These are phyloP conservation scores for Galerina sulciceps DNA, from an alignment of 768 basidiomycete species.

Conservation along the genomic window DNA sequence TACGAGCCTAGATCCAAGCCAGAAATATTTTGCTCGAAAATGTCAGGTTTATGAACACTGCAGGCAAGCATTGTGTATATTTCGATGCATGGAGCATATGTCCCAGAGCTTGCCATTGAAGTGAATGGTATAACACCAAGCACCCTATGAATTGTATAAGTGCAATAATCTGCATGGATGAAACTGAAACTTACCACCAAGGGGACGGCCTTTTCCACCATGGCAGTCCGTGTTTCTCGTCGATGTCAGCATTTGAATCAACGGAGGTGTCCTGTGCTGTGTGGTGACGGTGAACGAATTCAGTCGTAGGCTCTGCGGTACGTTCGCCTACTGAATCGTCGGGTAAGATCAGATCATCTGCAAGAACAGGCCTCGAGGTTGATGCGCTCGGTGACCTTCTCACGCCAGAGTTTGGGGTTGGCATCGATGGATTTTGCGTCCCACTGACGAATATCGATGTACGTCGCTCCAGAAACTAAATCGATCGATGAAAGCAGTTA, in stretches of 20 bases:
- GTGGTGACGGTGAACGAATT: slow-evolving; percentile 46
- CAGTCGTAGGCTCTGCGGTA: slow-evolving; percentile 47
- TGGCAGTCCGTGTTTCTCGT: slow-evolving; percentile 42
- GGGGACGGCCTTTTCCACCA: slow-evolving; percentile 83
- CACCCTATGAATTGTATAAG: slow-evolving; percentile 48
- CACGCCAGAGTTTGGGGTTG: neutral
- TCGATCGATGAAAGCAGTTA: no score
- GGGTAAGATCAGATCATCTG: slow-evolving; percentile 44
- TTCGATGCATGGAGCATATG: slow-evolving; percentile 73
- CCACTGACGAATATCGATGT: no score
- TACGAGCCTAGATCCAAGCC: slow-evolving; percentile 14
- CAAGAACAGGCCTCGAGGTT: slow-evolving; percentile 18
- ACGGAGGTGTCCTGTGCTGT: slow-evolving; percentile 34
- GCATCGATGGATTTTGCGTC: neutral
- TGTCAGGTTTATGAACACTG: slow-evolving; percentile 64
- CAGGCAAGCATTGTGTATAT: slow-evolving; percentile 81
- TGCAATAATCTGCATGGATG: neutral
- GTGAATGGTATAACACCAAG: slow-evolving; percentile 55
- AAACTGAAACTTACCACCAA: slow-evolving; percentile 56
- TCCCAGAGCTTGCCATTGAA: slow-evolving; percentile 57
- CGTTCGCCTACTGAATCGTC: slow-evolving; percentile 52
- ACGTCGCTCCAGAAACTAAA: no score
- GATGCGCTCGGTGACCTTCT: neutral
- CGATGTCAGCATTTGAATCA: slow-evolving; percentile 18
- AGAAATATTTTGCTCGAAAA: slow-evolving; percentile 33